Base-by-base conservation (phyloP, 768 basidiomycete species). In the Grammothele lineata region DNA sequence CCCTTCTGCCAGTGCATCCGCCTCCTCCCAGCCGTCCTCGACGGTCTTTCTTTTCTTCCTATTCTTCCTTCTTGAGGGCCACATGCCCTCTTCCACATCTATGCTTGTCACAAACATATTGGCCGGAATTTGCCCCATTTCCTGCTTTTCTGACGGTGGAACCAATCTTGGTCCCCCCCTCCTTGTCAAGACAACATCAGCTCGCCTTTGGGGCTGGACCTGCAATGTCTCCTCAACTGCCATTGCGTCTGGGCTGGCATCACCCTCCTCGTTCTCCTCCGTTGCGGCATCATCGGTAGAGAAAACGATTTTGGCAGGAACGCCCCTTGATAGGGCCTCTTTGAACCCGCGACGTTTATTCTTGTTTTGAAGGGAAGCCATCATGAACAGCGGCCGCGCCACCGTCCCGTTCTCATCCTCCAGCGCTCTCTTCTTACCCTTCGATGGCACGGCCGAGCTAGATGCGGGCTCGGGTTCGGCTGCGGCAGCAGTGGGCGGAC, bases 271-370 rank as follows among this genome's bases (percentile, higher is more conserved):
- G 35, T 6, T 17, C 15, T n/a, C 15, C 35, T 9, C 19, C 23
- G 48, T 33, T 41, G 32, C 34, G 6, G 19, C 51, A 19, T 50
- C 58, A 30, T 51, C 47, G 11, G 63, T 56, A 1, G 60, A 60
- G 51, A 85, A 85, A 15, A 78, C 65, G 46, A 86, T 83, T 62
- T 79, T 85, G 32, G 66, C 58, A 26, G 62, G 73, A 53, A 62
- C 71, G 41, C 43, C 71, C 60, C 32, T 65, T 39, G 64, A 54
- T 62, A 82, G 70, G 6, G 76, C 66, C 40, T 76, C 68, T 55
- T 74, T 80, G 64, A 83, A 87, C 17, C 79, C 80, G 47, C 77
- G 83, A 37, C 76, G 78, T 62, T 88, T 89, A 63, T 87, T 88
- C 64, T 85, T 87, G 61, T 85, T 88, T 36, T 77, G 71, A 18